phyloP scores from a whole-genome alignment of 2,329 filamentous ascomycete genomes.

The Tolypocladium album region DNA sequence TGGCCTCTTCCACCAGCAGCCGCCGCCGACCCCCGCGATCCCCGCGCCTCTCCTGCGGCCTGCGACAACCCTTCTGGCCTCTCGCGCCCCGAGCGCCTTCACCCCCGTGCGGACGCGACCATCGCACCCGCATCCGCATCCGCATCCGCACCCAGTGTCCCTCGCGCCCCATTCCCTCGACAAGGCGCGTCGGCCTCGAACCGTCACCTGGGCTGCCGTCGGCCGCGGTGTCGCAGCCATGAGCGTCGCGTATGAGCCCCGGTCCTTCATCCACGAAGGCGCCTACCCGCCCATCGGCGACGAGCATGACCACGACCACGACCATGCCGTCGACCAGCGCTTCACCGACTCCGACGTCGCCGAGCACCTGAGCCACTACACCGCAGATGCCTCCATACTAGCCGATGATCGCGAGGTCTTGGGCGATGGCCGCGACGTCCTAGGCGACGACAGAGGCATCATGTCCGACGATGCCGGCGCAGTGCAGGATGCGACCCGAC shows the following conservation, averaged over 20 bases:
- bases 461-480: slow-evolving; percentile 26
- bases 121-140: background rate
- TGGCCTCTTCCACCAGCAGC: background rate
- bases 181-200: slow-evolving; percentile 2
- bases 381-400: slow-evolving; percentile 25
- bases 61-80: background rate
- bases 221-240: slow-evolving; percentile 22
- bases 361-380: slow-evolving; percentile 32
- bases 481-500: slow-evolving; percentile 25
- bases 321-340: slow-evolving; percentile 27
- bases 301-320: slow-evolving; percentile 25
- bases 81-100: background rate
- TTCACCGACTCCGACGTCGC: slow-evolving; percentile 32
- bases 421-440: slow-evolving; percentile 20
- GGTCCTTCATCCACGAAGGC: slow-evolving; percentile 37
- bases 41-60: background rate
- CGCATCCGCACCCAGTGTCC: background rate
- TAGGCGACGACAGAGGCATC: slow-evolving; percentile 21
- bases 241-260: slow-evolving; percentile 41
- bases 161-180: slow-evolving; percentile 2
- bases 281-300: slow-evolving; percentile 36
- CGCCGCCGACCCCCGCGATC: background rate
- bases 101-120: background rate
- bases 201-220: slow-evolving; percentile 6
- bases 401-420: slow-evolving; percentile 17